Conservation (phyloP, 1,284 basidiomycete species). For the Ustilago esculenta region DNA sequence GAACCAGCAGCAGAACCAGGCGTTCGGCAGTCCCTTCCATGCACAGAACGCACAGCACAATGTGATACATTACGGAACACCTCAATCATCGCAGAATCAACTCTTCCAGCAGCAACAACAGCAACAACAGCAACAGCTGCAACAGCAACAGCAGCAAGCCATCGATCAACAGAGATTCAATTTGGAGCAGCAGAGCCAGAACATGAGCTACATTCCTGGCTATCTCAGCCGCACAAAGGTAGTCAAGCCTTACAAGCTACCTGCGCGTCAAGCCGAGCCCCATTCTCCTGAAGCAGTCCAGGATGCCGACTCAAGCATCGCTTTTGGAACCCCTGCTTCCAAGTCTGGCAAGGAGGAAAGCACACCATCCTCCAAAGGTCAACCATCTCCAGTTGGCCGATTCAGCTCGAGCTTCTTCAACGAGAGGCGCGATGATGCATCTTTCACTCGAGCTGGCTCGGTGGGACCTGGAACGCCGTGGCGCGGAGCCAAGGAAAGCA, state of each 20-base stretch:
- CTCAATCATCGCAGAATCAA: conserved; percentile 24
- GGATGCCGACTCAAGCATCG: conserved; percentile 41
- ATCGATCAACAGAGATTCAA: conserved; percentile 39
- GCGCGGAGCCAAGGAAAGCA: conserved; percentile 50
- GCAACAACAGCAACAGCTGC: conserved; percentile 33
- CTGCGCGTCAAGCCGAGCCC: conserved; percentile 41
- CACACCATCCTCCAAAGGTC: conserved; percentile 31
- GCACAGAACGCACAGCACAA: conserved; percentile 13
- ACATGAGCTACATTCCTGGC: conserved; percentile 50
- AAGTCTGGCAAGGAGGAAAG: conserved; percentile 44
- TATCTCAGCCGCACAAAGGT: conserved; percentile 48
- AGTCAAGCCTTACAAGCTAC: conserved; percentile 48
- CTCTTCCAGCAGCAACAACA: conserved; percentile 32
- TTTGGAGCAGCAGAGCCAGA: conserved; percentile 42
- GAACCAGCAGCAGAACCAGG: conserved; percentile 21
- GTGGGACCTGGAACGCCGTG: conserved; percentile 36
- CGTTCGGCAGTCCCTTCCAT: conserved; percentile 31
- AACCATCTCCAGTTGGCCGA: conserved; percentile 42
- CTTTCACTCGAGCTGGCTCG: conserved; percentile 26
- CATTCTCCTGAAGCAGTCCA: conserved; percentile 38
- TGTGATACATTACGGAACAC: conserved; percentile 14
- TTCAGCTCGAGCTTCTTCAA: conserved; percentile 60
- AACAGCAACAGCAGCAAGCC: conserved; percentile 31
- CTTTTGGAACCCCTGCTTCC: conserved; percentile 51
- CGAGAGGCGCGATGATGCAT: conserved; percentile 37